A percentile compares a stretch with the other conserved stretches of the same genome.
Conservation (phyloP, 2,329 filamentous ascomycete genomes). For the Ascochyta pisi region DNA sequence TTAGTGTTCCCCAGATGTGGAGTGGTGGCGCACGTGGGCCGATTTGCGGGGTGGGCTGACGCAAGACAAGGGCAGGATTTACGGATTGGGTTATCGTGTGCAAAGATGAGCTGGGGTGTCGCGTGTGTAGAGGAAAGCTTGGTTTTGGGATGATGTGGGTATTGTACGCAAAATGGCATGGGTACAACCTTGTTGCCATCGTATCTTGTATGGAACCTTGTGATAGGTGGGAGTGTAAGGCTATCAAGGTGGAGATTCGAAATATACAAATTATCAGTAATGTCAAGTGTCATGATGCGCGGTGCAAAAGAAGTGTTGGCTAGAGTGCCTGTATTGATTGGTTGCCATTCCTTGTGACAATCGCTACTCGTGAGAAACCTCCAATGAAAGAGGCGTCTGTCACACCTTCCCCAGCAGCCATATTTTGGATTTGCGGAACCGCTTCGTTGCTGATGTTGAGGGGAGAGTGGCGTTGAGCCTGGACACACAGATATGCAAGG, state of each 20-base stretch:
- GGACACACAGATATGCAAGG: constrained; percentile 1
- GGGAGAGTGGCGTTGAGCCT: background rate
- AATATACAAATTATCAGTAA: background rate
- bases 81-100: background rate
- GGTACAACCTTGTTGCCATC: too few relatives aligned
- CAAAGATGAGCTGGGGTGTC: background rate
- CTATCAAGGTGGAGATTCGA: too few relatives aligned
- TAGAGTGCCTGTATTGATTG: background rate
- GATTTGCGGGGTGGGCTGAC: constrained; percentile 16
- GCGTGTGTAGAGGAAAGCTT: background rate
- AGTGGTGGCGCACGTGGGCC: constrained; percentile 13
- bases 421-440: constrained; percentile 1
- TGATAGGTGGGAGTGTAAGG: too few relatives aligned
- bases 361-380: background rate
- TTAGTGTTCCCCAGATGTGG: constrained; percentile 12
- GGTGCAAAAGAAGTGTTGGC: background rate
- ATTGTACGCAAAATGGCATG: too few relatives aligned
- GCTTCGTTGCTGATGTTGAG: background rate
- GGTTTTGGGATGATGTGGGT: background rate
- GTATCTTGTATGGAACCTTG: too few relatives aligned
- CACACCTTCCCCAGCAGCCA: constrained; percentile 2
- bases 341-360: background rate
- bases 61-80: background rate
- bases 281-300: background rate
- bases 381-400: background rate